Base-by-base conservation (phyloP, 2,329 filamentous ascomycete genomes). In the Monosporascus sp. region DNA sequence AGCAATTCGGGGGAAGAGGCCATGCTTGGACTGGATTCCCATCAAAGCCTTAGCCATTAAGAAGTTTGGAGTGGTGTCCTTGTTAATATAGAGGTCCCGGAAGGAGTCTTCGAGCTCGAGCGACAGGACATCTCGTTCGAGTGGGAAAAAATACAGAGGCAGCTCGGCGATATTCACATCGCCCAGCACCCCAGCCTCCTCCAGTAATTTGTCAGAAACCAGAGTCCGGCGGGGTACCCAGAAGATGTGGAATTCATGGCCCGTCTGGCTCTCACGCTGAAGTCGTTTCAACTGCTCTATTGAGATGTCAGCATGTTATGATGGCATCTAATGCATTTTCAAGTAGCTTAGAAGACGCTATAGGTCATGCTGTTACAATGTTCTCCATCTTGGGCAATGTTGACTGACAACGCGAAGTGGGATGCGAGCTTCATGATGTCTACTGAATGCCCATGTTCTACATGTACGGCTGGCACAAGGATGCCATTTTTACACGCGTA, bases 161-260 rank as follows among this genome's bases (percentile, higher is more conserved):
- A 96, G 83, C 69, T 97, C 92, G 53, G 86, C 81, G 59, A 97
- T 87, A 65, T 84, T 97, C 57, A 92, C 88, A 68, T 99, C 94
- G 53, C 94, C 95, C 48, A 97, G 80, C 15, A 99, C 90, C 25
- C 93, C 94, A 39, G 90, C 88, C 66, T 96, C 91, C 71, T 99
- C 94, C 39, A 99, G 79, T 48, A 97, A 82, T 67, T 91, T 87
- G 68, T 97, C 91, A 61, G 90, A 94, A 51, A 97, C 87, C 51
- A 96, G 77, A 4, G 94, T 97, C 56, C 94, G 88, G 53, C 94
- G 85, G 6, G 95, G 93, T 43, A 96, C 89, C 89, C 94, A 97
- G 68, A 97, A 93, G 62, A 99, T 88, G 58, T 92, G 93, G 68
- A 97, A 96, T 63, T 99, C 93, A 80, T 99, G 94, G 60, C 91